Base-by-base conservation (phyloP, 441 rosid species). In the Geranium incanum region DNA sequence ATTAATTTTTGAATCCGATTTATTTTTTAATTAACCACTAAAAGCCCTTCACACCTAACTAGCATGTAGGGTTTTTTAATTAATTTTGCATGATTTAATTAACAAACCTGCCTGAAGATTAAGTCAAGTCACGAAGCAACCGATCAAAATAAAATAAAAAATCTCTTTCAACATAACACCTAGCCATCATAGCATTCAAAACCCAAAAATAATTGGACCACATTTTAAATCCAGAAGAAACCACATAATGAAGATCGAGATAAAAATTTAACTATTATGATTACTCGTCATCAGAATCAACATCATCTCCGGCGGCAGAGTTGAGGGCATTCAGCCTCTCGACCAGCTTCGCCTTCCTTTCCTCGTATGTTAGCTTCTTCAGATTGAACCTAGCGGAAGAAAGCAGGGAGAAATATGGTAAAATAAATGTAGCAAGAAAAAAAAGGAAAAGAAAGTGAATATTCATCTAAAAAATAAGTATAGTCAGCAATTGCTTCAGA, bases 271-370 rank as follows among this genome's bases (percentile, higher is more conserved):
- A 28, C 33, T 28, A 28, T 48, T n/a, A 50, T 13, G 18, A 62
- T 62, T n/a, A 62, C 66, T 62, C 66, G 33, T 62, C 66, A 21
- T 62, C 66, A 1, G 66, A 62, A 62, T 62, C 66, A 21, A 2
- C 66, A 9, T 62, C 66, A 23, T 9, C 37, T 62, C 66, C 66
- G 4, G 66, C 66, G 11, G 66, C 66, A 23, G 66, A 21, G 36
- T 62, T 62, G 37, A 62, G 66, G 23, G 66, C 66, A 11, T 62
- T 62, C n/a, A 62, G 3, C 36, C 66, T 62, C 36, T 62, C 66
- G 3, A 62, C 23, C 66, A 62, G 11, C 11, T 21, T 62, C 5
- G 66, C 66, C 37, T 62, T 62, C 65, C 65, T 19, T 23, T 60
- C 36, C 65, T 60, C 66, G 36, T 62, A 62, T 8, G 66, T 62